Conservation (phyloP, 2,329 filamentous ascomycete species). For the Teratosphaeria nubilosa region DNA sequence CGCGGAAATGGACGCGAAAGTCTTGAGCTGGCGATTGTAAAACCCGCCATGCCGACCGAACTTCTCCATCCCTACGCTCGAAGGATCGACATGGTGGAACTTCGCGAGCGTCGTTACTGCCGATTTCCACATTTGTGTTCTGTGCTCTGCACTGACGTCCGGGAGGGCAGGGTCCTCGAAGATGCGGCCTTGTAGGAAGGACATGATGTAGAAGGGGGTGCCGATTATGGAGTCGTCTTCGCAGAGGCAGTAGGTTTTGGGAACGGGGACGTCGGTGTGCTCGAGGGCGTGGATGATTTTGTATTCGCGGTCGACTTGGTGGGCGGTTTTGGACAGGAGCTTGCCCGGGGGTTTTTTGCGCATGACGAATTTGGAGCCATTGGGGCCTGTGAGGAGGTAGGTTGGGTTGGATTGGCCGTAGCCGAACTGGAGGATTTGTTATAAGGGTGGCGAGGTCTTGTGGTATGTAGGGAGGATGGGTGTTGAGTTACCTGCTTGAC, state of each 20-base stretch:
- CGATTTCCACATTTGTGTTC: constrained; percentile 73
- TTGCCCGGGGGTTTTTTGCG: constrained; percentile 97
- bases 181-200: constrained; percentile 86
- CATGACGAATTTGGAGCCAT: constrained; percentile 68
- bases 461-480: not conserved
- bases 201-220: constrained; percentile 95
- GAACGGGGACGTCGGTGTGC: constrained; percentile 73
- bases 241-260: constrained; percentile 73
- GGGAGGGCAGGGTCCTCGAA: constrained; percentile 82
- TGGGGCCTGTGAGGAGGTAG: constrained; percentile 71
- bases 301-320: constrained; percentile 94
- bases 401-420: constrained; percentile 97
- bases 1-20: constrained; percentile 67
- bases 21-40: constrained; percentile 76
- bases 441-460: not conserved
- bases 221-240: constrained; percentile 72
- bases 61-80: constrained; percentile 54
- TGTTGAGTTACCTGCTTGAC: constrained; percentile 64
- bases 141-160: constrained; percentile 55
- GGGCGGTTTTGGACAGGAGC: constrained; percentile 84
- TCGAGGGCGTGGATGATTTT: constrained; percentile 77
- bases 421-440: constrained; percentile 59
- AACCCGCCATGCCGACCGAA: constrained; percentile 71
- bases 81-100: constrained; percentile 66
- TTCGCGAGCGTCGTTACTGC: constrained; percentile 75